A percentile compares a stretch with the other conserved stretches of the same genome.
phyloP scores from a whole-genome alignment of 2,329 filamentous ascomycete genomes.

The Diaporthe vaccinii region DNA sequence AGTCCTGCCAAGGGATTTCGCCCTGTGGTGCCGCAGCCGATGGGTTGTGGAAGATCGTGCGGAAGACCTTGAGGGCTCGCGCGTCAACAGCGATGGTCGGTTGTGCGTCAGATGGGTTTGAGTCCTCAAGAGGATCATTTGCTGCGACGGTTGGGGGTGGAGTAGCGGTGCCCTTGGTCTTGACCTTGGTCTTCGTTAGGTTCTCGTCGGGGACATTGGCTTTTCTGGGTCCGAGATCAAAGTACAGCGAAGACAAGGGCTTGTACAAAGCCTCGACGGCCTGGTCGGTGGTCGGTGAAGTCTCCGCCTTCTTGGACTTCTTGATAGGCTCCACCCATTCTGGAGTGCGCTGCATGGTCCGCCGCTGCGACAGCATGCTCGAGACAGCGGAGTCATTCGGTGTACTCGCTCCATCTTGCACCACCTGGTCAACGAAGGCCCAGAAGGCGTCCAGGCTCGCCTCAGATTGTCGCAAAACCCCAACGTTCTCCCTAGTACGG shows the following conservation, averaged over 20 bases:
- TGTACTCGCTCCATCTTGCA: slow-evolving; percentile 42
- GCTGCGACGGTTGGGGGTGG: background rate
- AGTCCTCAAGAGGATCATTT: background rate
- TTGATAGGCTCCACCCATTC: slow-evolving; percentile 58
- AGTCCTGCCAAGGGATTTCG: slow-evolving; percentile 66
- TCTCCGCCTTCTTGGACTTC: background rate
- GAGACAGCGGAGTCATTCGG: slow-evolving; percentile 47
- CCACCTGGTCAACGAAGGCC: slow-evolving; percentile 50
- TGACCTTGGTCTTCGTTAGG: slow-evolving; percentile 40
- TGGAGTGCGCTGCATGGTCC: slow-evolving; percentile 61
- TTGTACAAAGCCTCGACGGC: slow-evolving; percentile 18
- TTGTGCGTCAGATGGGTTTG: slow-evolving; percentile 21
- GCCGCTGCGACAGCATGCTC: slow-evolving; percentile 50
- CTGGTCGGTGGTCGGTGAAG: background rate
- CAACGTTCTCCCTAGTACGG: slow-evolving; percentile 59
- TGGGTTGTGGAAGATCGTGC: slow-evolving; percentile 57
- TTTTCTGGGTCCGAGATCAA: slow-evolving; percentile 25
- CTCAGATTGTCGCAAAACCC: slow-evolving; percentile 61
- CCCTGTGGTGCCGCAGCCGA: slow-evolving; percentile 53
- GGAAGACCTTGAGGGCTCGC: slow-evolving; percentile 52
- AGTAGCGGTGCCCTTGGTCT: slow-evolving; percentile 43
- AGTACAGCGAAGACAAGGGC: slow-evolving; percentile 47
- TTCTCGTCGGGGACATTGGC: background rate
- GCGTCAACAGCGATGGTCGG: slow-evolving; percentile 46
- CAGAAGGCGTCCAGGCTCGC: slow-evolving; percentile 62